phyloP scores from a whole-genome alignment of 2,329 filamentous ascomycete species.

The Cercospora citrullina region DNA sequence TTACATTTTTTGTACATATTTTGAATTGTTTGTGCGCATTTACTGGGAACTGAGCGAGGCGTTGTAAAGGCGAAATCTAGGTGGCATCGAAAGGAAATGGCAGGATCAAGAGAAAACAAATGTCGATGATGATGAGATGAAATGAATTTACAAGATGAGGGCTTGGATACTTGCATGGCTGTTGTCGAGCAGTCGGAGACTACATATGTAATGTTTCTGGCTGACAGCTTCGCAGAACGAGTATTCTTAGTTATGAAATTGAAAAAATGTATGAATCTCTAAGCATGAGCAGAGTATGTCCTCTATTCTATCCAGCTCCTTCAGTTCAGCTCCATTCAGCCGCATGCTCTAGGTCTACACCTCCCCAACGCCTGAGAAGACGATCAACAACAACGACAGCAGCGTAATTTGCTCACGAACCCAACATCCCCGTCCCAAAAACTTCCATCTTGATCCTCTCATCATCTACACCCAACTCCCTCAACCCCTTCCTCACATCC shows the following conservation, averaged over 20 bases:
- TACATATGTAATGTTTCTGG: neutral
- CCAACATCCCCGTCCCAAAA: constrained; percentile 26
- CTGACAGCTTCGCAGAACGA: neutral
- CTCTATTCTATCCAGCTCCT: neutral
- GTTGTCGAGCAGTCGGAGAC: neutral
- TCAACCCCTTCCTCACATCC: constrained; percentile 56
- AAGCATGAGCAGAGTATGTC: neutral
- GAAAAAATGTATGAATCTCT: neutral
- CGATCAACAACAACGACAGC: neutral
- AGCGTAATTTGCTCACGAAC: neutral
- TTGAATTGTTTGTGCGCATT: neutral
- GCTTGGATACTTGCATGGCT: neutral
- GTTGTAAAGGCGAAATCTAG: neutral
- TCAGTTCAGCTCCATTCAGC: neutral
- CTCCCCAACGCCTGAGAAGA: neutral
- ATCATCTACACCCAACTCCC: constrained; percentile 55
- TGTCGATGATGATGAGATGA: neutral
- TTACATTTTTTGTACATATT: constrained; percentile 3
- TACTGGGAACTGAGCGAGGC: neutral
- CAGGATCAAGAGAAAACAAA: neutral
- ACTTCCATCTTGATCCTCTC: constrained; percentile 29
- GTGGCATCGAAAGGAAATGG: neutral
- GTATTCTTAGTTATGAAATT: neutral
- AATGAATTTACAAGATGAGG: neutral
- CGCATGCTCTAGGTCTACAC: neutral